Evolutionary conservation across 2,329 filamentous ascomycete species (phyloP).

Genomic region (Claviceps sp.): DNA sequence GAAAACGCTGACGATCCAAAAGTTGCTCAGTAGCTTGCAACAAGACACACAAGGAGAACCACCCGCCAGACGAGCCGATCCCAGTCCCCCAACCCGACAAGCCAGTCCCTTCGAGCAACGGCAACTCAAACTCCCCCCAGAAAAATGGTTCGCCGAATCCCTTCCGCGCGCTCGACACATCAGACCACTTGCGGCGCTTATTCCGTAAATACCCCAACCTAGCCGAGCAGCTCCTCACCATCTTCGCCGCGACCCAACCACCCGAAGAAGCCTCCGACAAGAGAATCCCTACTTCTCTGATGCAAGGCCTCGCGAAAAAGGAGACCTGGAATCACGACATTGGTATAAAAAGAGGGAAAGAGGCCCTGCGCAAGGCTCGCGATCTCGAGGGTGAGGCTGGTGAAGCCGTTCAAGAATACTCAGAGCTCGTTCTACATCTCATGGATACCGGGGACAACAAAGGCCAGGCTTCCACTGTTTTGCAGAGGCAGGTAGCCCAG

Average conservation of each 20-base stretch:
- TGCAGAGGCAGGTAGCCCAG: constrained; percentile 31
- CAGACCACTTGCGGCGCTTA: constrained; percentile 33
- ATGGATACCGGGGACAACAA: constrained; percentile 21
- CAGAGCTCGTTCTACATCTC: constrained; percentile 39
- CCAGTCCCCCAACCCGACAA: constrained; percentile 10
- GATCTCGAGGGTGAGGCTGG: constrained; percentile 38
- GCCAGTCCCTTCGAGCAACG: constrained; percentile 1
- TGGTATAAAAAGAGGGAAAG: constrained; percentile 42
- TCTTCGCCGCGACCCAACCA: constrained; percentile 36
- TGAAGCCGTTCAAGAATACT: constrained; percentile 48
- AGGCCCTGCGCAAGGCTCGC: constrained; percentile 37
- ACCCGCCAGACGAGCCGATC: constrained; percentile 27
- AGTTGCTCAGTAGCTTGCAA: constrained; percentile 47
- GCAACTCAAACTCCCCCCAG: not conserved
- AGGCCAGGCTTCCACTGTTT: constrained; percentile 20
- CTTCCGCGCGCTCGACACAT: constrained; percentile 37
- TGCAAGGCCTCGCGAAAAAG: constrained; percentile 21
- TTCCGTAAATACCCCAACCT: constrained; percentile 41
- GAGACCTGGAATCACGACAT: constrained; percentile 44
- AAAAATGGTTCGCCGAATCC: constrained; percentile 24
- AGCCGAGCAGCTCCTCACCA: constrained; percentile 30
- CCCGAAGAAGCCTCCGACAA: constrained; percentile 20
- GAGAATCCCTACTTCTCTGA: constrained; percentile 20
- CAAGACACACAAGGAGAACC: constrained; percentile 35
- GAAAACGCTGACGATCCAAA: not conserved